phyloP scores from a whole-genome alignment of 495 filamentous ascomycete species.

The Neurospora sp. region DNA sequence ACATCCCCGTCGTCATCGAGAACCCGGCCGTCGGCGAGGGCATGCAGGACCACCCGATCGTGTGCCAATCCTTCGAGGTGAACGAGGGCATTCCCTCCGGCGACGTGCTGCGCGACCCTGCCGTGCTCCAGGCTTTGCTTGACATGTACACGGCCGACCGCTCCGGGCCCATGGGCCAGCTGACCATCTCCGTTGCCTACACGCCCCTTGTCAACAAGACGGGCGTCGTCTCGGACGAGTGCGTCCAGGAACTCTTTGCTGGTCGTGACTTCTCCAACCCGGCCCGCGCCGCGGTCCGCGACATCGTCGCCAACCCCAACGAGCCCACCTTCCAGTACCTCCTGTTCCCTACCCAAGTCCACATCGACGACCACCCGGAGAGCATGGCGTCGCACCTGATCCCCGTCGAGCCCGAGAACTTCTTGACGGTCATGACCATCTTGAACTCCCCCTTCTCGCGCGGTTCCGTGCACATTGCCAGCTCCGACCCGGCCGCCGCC shows the following conservation, averaged over 20 bases:
- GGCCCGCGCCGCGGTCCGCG: constrained; percentile 9
- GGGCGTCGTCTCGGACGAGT: constrained; percentile 19
- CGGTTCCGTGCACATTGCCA: constrained; percentile 45
- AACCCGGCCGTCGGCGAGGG: constrained; percentile 71
- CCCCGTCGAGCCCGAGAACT: constrained; percentile 25
- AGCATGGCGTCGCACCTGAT: constrained; percentile 27
- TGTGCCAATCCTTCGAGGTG: constrained; percentile 31
- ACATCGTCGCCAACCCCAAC: constrained; percentile 18
- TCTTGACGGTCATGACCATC: constrained; percentile 29
- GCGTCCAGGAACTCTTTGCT: constrained; percentile 18
- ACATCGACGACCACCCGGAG: constrained; percentile 21
- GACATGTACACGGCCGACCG: constrained; percentile 25
- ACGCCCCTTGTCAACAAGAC: constrained; percentile 29
- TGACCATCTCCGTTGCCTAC: constrained; percentile 32
- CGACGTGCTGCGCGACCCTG: constrained; percentile 33
- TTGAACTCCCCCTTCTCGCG: constrained; percentile 45
- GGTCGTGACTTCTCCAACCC: constrained; percentile 6
- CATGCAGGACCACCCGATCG: constrained; percentile 40
- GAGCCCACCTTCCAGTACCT: constrained; percentile 30
- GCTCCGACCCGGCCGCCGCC: constrained; percentile 17
- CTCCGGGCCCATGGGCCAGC: constrained; percentile 28
- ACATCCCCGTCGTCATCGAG: constrained; percentile 59
- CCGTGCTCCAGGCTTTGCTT: constrained; percentile 23
- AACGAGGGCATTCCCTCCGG: constrained; percentile 29
- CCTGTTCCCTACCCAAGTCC: constrained; percentile 27